These are phyloP conservation scores for Blumeria graminis DNA, from an alignment of 2,329 filamentous ascomycete genomes.

Conservation along the genomic window DNA sequence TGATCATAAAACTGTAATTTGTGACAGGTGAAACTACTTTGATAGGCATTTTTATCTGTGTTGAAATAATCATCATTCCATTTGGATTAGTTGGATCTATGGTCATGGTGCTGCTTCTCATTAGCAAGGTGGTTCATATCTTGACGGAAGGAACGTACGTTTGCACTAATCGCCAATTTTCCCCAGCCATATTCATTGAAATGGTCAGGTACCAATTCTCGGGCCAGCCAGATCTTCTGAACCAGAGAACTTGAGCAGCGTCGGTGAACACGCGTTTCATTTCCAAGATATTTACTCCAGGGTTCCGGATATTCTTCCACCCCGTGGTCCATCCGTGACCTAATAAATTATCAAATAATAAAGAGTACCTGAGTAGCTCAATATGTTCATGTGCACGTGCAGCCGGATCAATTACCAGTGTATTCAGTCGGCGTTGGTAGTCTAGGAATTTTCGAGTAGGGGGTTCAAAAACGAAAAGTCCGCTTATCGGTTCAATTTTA, in stretches of 20 bases:
- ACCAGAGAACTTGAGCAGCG: constrained; percentile 34
- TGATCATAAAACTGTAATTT: constrained; percentile 15
- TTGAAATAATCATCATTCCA: constrained; percentile 1
- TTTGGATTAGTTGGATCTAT: constrained; percentile 1
- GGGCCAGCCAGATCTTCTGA: constrained; percentile 48
- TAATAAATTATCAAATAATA: constrained; percentile 35
- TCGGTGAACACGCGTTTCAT: constrained; percentile 33
- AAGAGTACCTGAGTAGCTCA: constrained; percentile 35
- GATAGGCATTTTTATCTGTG: constrained; percentile 8
- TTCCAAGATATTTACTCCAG: constrained; percentile 25
- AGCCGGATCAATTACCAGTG: constrained; percentile 25
- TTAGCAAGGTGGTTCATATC: neutral
- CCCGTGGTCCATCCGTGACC: constrained; percentile 35
- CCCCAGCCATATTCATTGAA: constrained; percentile 44
- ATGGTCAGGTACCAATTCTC: constrained; percentile 48
- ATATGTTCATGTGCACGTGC: constrained; percentile 32
- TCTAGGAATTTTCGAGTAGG: constrained; percentile 29
- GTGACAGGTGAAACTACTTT: constrained; percentile 10
- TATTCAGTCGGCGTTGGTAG: constrained; percentile 41
- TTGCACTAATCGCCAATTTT: constrained; percentile 57
- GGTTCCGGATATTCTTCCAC: constrained; percentile 27
- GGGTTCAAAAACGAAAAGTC: constrained; percentile 48
- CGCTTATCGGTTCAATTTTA: constrained; percentile 53
- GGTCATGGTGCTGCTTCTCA: neutral
- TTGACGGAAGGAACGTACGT: constrained; percentile 17